Conservation (phyloP, 2,329 filamentous ascomycete genomes). For the Penicillium sp. region DNA sequence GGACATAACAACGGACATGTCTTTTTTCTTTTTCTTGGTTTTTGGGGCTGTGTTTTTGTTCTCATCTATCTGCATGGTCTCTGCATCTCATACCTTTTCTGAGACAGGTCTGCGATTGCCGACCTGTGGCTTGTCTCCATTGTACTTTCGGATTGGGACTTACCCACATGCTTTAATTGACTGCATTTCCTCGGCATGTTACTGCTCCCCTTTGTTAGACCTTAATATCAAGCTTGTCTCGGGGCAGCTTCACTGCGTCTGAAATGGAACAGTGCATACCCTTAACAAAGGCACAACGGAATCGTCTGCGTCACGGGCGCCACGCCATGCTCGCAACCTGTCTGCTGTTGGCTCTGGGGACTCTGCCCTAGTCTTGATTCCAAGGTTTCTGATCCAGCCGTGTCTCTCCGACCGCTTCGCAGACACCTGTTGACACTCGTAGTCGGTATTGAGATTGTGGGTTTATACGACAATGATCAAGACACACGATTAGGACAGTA, state of each 20-base stretch:
- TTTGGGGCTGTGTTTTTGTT: slow-evolving; percentile 7
- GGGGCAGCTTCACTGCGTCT: not conserved
- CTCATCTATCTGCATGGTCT: slow-evolving; percentile 1
- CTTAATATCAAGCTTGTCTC: not conserved
- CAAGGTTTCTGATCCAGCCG: not conserved
- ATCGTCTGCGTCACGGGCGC: not conserved
- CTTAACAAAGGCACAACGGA: not conserved
- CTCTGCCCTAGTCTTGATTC: not conserved
- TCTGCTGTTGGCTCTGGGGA: not conserved
- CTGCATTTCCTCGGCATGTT: slow-evolving; percentile 1
- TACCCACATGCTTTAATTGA: slow-evolving; percentile 10
- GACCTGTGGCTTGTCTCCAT: not conserved
- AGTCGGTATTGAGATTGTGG: not conserved
- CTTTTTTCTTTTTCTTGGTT: slow-evolving; percentile 13
- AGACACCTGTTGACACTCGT: not conserved
- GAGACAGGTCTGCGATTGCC: not conserved
- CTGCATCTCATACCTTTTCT: slow-evolving; percentile 2
- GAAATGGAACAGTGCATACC: not conserved
- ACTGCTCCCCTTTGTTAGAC: not conserved
- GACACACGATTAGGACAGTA: not conserved
- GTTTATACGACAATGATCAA: not conserved
- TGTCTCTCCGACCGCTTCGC: not conserved
- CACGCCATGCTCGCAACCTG: not conserved
- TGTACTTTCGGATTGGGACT: slow-evolving; percentile 13
- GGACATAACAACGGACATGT: slow-evolving; percentile 15